A percentile compares a stretch with the other conserved stretches of the same genome.
These are phyloP conservation scores for Nymphaea thermarum DNA, from an alignment of 164 flowering plant species.

Conservation along the genomic window DNA sequence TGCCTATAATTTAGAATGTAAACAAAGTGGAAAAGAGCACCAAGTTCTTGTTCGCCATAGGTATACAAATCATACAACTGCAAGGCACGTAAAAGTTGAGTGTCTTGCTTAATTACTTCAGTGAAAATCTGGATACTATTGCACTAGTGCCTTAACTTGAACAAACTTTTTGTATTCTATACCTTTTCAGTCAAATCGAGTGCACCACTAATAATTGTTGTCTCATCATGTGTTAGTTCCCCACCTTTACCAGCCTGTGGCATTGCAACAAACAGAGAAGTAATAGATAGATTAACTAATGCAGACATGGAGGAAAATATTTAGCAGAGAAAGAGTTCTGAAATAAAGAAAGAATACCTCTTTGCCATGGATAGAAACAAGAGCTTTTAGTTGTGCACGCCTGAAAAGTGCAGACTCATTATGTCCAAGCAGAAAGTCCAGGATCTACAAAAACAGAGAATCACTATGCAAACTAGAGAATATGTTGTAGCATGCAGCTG, in stretches of 20 bases:
- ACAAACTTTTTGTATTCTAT: constrained; percentile 2
- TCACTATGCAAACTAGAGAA: too few species aligned
- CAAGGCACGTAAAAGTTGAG: too few species aligned
- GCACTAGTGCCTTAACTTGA: neutral
- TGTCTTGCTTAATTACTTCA: too few species aligned
- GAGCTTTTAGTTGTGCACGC: constrained; percentile 92
- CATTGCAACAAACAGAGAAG: neutral
- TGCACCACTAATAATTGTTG: constrained; percentile 97
- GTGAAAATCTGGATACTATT: neutral
- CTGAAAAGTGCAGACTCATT: constrained; percentile 73
- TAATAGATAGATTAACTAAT: neutral
- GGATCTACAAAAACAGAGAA: constrained; percentile 36
- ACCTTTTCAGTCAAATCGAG: constrained; percentile 96
- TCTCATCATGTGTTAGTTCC: constrained; percentile 97
- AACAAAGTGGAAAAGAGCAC: too few species aligned
- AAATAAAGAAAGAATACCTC: constrained; percentile 37
- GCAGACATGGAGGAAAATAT: too few species aligned
- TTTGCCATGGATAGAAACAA: constrained; percentile 82
- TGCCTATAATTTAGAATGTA: too few species aligned
- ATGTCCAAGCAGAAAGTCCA: constrained; percentile 84
- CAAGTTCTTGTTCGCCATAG: too few species aligned
- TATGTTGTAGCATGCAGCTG: too few species aligned
- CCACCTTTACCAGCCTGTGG: constrained; percentile 95
- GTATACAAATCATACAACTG: too few species aligned
- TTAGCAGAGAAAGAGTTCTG: neutral